Percentiles rank a stretch among this genome's conserved stretches.
These are phyloP conservation scores for Hypholoma sublateritium DNA, from an alignment of 768 basidiomycete species.

Conservation along the genomic window DNA sequence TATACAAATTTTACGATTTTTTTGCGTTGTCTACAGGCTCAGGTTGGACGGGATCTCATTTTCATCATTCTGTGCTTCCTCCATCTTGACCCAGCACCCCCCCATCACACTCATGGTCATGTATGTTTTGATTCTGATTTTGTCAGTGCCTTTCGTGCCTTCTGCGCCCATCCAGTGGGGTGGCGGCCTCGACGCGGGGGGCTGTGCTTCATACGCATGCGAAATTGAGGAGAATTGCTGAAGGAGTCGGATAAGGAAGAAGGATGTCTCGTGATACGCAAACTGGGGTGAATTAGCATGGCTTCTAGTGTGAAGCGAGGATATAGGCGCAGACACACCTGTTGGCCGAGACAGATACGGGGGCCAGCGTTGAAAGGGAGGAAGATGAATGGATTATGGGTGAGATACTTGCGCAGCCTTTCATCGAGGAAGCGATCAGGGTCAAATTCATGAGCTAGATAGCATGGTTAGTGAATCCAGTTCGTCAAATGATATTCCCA, in stretches of 20 bases:
- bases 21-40: too few species aligned
- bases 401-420: conserved; percentile 53
- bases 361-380: conserved; percentile 54
- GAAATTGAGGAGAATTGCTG: conserved; percentile 51
- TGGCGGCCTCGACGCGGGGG: conserved; percentile 42
- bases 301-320: not conserved
- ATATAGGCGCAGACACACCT: conserved; percentile 26
- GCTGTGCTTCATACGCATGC: conserved; percentile 45
- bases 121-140: conserved; percentile 43
- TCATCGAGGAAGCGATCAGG: conserved; percentile 70
- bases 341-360: conserved; percentile 52
- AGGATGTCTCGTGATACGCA: conserved; percentile 66
- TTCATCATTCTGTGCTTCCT: conserved; percentile 18
- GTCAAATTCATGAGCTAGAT: conserved; percentile 58
- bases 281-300: conserved; percentile 35
- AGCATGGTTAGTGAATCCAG: not conserved
- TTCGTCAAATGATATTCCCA: not conserved
- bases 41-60: too few species aligned
- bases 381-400: conserved; percentile 58
- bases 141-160: conserved; percentile 45
- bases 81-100: conserved; percentile 29
- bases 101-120: conserved; percentile 48
- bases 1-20: too few species aligned
- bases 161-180: conserved; percentile 38
- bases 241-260: conserved; percentile 58